phyloP scores from a whole-genome alignment of 768 basidiomycete genomes.

The Trichaptum fuscoviolaceum region DNA sequence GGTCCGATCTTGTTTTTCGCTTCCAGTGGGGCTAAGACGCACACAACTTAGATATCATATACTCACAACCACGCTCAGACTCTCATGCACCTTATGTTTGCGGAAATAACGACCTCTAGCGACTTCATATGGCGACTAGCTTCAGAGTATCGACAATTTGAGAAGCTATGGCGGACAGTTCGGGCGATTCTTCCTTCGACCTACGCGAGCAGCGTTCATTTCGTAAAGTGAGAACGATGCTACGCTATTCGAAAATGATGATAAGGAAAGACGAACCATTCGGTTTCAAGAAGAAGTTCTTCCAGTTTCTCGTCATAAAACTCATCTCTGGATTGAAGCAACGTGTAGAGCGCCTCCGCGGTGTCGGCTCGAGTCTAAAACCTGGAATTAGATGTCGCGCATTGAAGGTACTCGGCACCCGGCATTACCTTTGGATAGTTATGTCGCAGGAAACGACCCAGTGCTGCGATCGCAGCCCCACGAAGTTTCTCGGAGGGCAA shows the following conservation, averaged over 20 bases:
- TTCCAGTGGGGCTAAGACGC: not conserved
- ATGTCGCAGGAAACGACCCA: conserved; percentile 69
- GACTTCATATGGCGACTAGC: not conserved
- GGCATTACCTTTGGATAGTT: conserved; percentile 69
- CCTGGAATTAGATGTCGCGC: conserved; percentile 12
- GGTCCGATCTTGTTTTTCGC: not conserved
- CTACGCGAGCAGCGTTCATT: not conserved
- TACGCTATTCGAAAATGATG: not conserved
- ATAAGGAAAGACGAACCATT: conserved; percentile 52
- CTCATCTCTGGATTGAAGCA: conserved; percentile 65
- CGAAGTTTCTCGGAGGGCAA: conserved; percentile 37
- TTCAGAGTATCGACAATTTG: not conserved
- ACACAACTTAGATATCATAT: not conserved
- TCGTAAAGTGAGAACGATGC: not conserved
- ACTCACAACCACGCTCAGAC: not conserved
- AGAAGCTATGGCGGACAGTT: not conserved
- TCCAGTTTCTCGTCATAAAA: conserved; percentile 63
- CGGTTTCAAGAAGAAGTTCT: conserved; percentile 70
- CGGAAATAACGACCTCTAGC: not conserved
- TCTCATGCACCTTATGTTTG: not conserved
- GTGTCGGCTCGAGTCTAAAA: conserved; percentile 70
- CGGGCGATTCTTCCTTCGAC: not conserved
- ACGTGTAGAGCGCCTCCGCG: conserved; percentile 78
- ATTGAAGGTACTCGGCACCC: not conserved
- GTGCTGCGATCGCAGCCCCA: conserved; percentile 34